Conservation (phyloP, 2,329 filamentous ascomycete species). For the Trichoderma harzianum region DNA sequence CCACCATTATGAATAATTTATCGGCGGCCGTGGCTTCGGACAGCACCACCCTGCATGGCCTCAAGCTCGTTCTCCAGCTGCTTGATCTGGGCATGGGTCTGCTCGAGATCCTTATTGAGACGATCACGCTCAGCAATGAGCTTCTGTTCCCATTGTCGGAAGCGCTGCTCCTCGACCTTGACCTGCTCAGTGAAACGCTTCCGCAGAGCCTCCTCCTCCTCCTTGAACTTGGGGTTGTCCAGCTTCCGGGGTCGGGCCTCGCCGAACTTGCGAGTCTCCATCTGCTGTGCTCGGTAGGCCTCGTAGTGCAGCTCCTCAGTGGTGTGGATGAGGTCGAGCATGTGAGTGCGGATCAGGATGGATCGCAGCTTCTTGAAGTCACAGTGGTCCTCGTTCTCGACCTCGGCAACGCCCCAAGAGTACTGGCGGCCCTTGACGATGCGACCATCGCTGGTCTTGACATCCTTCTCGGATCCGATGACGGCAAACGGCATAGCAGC, state of each 20-base stretch:
- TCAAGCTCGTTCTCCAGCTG: slow-evolving; percentile 90
- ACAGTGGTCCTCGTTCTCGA: slow-evolving; percentile 99
- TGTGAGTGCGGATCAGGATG: slow-evolving; percentile 97
- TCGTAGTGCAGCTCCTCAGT: slow-evolving; percentile 99
- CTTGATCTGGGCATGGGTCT: slow-evolving; percentile 93
- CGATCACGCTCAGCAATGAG: slow-evolving; percentile 97
- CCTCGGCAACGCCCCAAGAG: slow-evolving; percentile 98
- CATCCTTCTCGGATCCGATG: slow-evolving; percentile 98
- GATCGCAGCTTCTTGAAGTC: slow-evolving; percentile 99
- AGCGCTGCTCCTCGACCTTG: slow-evolving; percentile 99
- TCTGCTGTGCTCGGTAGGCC: slow-evolving; percentile 97
- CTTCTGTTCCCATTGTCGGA: slow-evolving; percentile 99
- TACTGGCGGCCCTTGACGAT: slow-evolving; percentile 99
- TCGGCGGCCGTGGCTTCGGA: slow-evolving; percentile 88
- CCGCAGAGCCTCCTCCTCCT: slow-evolving; percentile 95
- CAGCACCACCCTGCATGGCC: slow-evolving; percentile 83
- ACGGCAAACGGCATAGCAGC: slow-evolving; percentile 98
- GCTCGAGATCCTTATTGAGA: slow-evolving; percentile 99
- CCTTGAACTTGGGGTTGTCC: slow-evolving; percentile 99
- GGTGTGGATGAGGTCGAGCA: slow-evolving; percentile 99
- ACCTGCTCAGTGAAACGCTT: slow-evolving; percentile 99
- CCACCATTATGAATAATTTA: slow-evolving; percentile 44
- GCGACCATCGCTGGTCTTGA: slow-evolving; percentile 91
- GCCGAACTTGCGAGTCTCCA: slow-evolving; percentile 99
- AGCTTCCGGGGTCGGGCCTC: slow-evolving; percentile 96